These are phyloP conservation scores for Acorus calamus DNA, from an alignment of 106 monocot genomes.

Conservation along the genomic window DNA sequence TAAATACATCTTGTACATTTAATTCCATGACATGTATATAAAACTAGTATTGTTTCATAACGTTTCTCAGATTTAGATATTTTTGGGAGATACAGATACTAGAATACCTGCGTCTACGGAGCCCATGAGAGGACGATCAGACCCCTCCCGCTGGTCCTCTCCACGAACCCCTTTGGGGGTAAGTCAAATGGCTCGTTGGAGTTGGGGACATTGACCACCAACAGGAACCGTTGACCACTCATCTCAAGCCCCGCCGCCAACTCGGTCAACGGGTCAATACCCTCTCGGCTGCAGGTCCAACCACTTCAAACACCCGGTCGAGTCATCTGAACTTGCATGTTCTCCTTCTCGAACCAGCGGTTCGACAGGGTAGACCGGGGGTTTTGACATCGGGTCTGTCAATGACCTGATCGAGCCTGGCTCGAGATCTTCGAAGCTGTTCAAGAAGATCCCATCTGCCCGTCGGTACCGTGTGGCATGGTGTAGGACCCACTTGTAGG, in stretches of 20 bases:
- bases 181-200: background rate
- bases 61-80: no score
- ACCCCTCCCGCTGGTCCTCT: constrained; percentile 12
- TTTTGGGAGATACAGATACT: no score
- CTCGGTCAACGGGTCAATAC: constrained; percentile 21
- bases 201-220: constrained; percentile 17
- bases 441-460: constrained; percentile 43
- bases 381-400: background rate
- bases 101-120: constrained; percentile 21
- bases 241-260: constrained; percentile 30
- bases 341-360: constrained; percentile 15
- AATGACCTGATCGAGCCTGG: constrained; percentile 7
- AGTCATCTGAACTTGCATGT: no score
- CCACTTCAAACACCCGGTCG: constrained; percentile 22
- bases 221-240: constrained; percentile 31
- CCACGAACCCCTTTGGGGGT: constrained; percentile 19
- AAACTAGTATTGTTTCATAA: no score
- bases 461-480: background rate
- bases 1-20: no score
- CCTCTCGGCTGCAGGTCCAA: constrained; percentile 19
- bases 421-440: constrained; percentile 54
- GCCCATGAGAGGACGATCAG: constrained; percentile 39
- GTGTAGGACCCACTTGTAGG: constrained; percentile 13
- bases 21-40: no score
- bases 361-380: constrained; percentile 29